Base-by-base conservation (phyloP, 2,329 filamentous ascomycete genomes). In the Nannizzia gypsea region DNA sequence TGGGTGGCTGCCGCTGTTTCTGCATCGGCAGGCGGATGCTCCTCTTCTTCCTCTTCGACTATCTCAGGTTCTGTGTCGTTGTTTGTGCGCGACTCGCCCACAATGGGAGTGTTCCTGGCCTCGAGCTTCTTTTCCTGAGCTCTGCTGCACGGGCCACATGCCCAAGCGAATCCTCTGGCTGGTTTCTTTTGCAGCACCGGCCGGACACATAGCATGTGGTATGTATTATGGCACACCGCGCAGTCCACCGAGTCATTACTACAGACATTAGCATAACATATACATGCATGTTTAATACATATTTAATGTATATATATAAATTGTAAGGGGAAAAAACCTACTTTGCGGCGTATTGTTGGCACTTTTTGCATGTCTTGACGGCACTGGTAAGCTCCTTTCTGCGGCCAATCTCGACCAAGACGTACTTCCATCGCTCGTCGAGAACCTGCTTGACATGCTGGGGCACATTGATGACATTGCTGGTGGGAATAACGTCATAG, bases 181-280 rank as follows among this genome's bases (percentile, higher is more conserved):
- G 93, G 93, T 74, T 99, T 99, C 74, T 96, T 99, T 58, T 90
- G 81, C 63, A 99, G 75, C 40, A 91, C 90, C 44, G 93, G 93
- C 63, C 88, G 87, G 60, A 99, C 93, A 73, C 93, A 99, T 69
- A 91, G 89, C 92, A 99, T 97, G 77, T 99, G 93, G 75, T 96
- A 99, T 13, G 92, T 97, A 72, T 90, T 86, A 70, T 86, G 83
- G 74, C 93, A 99, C 59, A 96, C 90, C 50, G 92, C 93, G 73
- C 93, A 99, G 72, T 97, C 92, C 24, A 97, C 93, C 42, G 93
- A 97, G 76, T 97, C 90, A 72, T 89, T 87, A 69, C 89, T 95
- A 17, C 5, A 40, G 5, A 40, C 13, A 13, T 40, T 40, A 40
- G 38, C 15, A 69, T 3, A 38, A 55, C 2, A 56, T 38, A 38